Evolutionary conservation across 305 asterid genomes (phyloP).

Genomic region (Vinca major): DNA sequence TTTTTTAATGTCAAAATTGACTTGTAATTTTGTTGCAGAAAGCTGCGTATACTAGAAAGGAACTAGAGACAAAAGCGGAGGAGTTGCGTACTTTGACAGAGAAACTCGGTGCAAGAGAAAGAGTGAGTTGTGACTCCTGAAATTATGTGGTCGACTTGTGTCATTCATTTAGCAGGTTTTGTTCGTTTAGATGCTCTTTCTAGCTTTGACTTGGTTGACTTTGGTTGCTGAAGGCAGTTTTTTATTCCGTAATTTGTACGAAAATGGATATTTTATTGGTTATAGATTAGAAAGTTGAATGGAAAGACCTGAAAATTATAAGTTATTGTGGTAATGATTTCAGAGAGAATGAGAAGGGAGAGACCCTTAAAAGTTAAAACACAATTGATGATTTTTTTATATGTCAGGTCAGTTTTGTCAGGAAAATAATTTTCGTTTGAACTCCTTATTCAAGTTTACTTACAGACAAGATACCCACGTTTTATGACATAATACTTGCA

Average conservation of each 20-base stretch:
- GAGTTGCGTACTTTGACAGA: constrained; percentile 46
- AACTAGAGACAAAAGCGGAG: constrained; percentile 54
- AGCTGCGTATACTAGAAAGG: constrained; percentile 38
- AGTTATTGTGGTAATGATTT: background rate
- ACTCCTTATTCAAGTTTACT: background rate
- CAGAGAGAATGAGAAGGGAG: background rate
- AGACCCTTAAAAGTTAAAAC: too few relatives aligned
- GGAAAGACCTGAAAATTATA: background rate
- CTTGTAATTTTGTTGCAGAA: constrained; percentile 37
- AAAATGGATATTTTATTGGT: background rate
- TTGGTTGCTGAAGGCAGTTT: background rate
- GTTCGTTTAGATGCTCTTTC: constrained; percentile 1
- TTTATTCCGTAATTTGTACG: background rate
- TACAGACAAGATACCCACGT: background rate
- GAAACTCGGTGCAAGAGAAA: constrained; percentile 60
- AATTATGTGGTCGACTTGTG: constrained; percentile 11
- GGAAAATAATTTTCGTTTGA: background rate
- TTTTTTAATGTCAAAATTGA: background rate
- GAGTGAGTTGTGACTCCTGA: constrained; percentile 40
- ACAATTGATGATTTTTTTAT: too few relatives aligned
- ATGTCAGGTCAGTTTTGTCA: background rate
- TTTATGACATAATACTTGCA: too few relatives aligned
- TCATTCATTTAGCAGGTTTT: background rate
- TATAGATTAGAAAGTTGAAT: background rate
- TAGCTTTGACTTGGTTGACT: background rate